Base-by-base conservation (phyloP, 257 asterid species). In the Scutellaria galericulata region DNA sequence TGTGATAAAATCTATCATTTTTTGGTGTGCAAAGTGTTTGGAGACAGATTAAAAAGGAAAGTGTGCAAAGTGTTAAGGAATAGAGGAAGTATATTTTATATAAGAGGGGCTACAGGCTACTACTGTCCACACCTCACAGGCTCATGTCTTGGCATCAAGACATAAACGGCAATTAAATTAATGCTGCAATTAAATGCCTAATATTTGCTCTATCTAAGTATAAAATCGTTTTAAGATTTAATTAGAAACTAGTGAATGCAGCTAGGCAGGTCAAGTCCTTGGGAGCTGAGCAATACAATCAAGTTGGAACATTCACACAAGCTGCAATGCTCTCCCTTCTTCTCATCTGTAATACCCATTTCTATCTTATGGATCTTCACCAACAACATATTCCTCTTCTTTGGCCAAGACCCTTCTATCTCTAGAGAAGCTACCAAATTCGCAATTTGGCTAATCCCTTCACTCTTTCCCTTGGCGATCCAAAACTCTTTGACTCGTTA, bases 191-290 rank as follows among this genome's bases (percentile, higher is more conserved):
- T 18, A 18, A 18, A 18, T 18, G 18, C 18, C 18, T 18, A 18
- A 18, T 18, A 18, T 18, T 18, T 18, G 18, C 18, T 18, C 18
- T 18, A 18, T 18, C 18, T 18, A 18, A 18, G 0, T 0, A 18
- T 18, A 18, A 18, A 18, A 18, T 18, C 18, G 18, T 18, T 18
- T 18, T 18, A 31, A 31, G 37, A 31, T 31, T 31, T 2, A 31
- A 31, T 18, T 0, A 4, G 18, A 24, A 20, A 11, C 31, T 45
- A 44, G 6, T 46, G 15, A 6, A 22, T 10, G 6, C 87, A 83
- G 91, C 54, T 79, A 37, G 91, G 95, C 68, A 82, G 86, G 88
- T 82, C 88, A 12, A 66, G 91, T 78, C 88, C 5, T 78, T 57
- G 68, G 90, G 93, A 70, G 90, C 90, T 2, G 55, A 74, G 62